Evolutionary conservation across 2,329 filamentous ascomycete species (phyloP).

Genomic region (Penicillium sp.): DNA sequence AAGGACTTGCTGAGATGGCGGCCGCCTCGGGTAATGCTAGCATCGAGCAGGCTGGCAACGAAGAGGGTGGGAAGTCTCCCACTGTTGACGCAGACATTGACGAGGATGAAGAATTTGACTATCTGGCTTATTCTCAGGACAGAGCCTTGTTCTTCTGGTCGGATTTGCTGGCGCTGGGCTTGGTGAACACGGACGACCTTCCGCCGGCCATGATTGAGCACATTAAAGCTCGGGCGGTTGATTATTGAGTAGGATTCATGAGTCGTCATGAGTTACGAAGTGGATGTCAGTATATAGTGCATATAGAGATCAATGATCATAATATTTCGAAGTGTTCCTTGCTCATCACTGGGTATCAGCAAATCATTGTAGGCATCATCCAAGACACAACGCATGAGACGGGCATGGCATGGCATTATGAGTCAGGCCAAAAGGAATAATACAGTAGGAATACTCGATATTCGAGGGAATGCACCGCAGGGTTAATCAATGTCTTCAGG

Average conservation of each 20-base stretch:
- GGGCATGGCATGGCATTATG: not conserved
- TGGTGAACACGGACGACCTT: conserved; percentile 76
- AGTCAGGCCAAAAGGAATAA: not conserved
- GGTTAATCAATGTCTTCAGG: not conserved
- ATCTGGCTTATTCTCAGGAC: conserved; percentile 87
- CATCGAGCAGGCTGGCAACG: conserved; percentile 21
- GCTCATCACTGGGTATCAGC: conserved; percentile 21
- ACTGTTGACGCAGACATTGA: conserved; percentile 55
- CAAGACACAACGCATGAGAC: not conserved
- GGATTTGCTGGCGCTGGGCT: conserved; percentile 76
- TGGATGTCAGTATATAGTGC: conserved; percentile 24
- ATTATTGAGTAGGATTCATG: conserved; percentile 54
- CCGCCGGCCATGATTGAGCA: conserved; percentile 66
- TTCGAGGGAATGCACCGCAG: not conserved
- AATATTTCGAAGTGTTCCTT: conserved; percentile 1
- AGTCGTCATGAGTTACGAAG: conserved; percentile 19
- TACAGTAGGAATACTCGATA: not conserved
- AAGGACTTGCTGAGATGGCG: conserved; percentile 32
- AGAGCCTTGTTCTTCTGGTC: conserved; percentile 94
- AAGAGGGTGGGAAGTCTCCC: conserved; percentile 22
- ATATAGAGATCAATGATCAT: conserved; percentile 6
- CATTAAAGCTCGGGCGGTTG: conserved; percentile 67
- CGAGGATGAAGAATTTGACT: conserved; percentile 83
- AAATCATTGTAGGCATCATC: conserved; percentile 4
- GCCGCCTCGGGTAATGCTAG: conserved; percentile 16